These are phyloP conservation scores for Butyriboletus loyo DNA, from an alignment of 768 basidiomycete genomes.

Conservation along the genomic window DNA sequence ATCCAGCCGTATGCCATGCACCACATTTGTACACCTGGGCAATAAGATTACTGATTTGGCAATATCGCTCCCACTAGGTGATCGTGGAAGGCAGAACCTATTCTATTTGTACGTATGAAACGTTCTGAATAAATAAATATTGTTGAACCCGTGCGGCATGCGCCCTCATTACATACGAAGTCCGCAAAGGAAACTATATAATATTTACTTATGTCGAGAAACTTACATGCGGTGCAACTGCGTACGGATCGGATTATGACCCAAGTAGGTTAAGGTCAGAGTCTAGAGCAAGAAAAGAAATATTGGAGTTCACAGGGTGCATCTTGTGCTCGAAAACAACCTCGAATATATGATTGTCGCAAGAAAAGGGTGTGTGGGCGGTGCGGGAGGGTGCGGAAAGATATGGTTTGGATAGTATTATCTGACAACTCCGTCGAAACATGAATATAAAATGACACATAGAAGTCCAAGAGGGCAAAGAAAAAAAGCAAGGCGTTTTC, in stretches of 20 bases:
- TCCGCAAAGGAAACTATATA: not conserved
- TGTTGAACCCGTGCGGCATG: not conserved
- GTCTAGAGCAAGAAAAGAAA: not conserved
- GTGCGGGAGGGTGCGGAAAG: not conserved
- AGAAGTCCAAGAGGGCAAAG: conserved; percentile 8
- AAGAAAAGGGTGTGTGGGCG: not conserved
- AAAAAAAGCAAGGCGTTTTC: conserved; percentile 9
- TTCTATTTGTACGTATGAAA: conserved; percentile 8
- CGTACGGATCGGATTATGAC: not conserved
- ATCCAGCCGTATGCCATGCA: not conserved
- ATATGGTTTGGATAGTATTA: conserved; percentile 3
- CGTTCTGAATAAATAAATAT: not conserved
- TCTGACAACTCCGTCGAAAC: conserved; percentile 4
- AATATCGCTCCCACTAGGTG: not conserved
- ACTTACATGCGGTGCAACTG: no score
- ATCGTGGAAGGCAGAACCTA: conserved; percentile 4
- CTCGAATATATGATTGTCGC: not conserved
- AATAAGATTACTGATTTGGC: conserved; percentile 1
- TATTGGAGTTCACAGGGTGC: not conserved
- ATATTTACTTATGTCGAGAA: no score
- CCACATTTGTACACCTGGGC: not conserved
- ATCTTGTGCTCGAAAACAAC: not conserved
- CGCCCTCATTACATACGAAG: not conserved
- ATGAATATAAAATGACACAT: conserved; percentile 3
- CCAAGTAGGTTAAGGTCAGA: not conserved